Evolutionary conservation across 805 yeast genomes (phyloP), one percentile per base, ranked within the genome.

Genomic region (Cyberlindnera veronae): DNA sequence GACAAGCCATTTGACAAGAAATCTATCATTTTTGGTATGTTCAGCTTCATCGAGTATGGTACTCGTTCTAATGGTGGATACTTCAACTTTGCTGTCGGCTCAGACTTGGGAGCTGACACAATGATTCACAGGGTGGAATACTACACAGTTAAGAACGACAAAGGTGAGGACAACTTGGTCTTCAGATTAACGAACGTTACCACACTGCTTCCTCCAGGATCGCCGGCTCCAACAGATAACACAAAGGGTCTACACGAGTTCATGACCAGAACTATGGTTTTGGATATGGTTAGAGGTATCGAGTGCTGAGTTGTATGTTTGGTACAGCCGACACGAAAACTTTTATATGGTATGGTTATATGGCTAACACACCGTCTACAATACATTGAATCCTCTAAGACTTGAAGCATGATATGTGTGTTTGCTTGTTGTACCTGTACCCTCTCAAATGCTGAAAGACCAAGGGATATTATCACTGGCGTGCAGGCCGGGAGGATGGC

Each of bases 231-330:
- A 14, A 22, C 14, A 14, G 58, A 55, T 41, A 48, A 43, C 13
- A 48, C 56, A 8, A 43, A 39, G 8, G 56, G 53, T 1, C 32
- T 55, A 24, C 59, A 55, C 22, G 58, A 55, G 38, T 44, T 52
- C 14, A 51, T 55, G 57, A 51, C 57, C 3, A 52, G 58, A 45
- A 48, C 55, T 27, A 44, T 55, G 39, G 58, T 55, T 13, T 34
- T 43, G 30, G 55, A 55, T 41, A 46, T 45, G 36, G 42, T 50
- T 20, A 42, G 50, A 36, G 50, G 44, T 0, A 32, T 54, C 36
- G 33, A 48, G 31, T 3, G 21, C 31, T 41, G 29, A 39, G 16
- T 24, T 16, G 14, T 10, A 9, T 19, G 16, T 6, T 13, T 19
- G 24, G n/a, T 31, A 9, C 13, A 20, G 19, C 13, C 16, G 26